These are phyloP conservation scores for Thuja plicata DNA, from an alignment of 83 land plant species.

Conservation along the genomic window DNA sequence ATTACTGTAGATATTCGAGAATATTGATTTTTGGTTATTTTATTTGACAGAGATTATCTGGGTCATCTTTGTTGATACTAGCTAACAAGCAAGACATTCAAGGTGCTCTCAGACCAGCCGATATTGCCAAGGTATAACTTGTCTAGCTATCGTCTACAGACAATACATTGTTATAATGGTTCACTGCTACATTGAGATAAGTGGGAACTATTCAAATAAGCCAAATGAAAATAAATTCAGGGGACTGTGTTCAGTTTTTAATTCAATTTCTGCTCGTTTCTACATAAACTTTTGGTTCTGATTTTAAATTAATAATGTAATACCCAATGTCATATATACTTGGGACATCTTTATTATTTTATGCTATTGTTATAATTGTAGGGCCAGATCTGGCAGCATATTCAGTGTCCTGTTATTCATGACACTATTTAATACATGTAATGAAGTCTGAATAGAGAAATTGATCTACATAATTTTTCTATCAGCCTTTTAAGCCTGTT, in stretches of 20 bases:
- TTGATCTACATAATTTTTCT: background rate
- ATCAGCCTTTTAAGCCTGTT: background rate
- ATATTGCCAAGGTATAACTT: slow-evolving; percentile 73
- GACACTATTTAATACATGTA: background rate
- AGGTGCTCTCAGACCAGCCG: slow-evolving; percentile 87
- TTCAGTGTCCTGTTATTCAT: background rate
- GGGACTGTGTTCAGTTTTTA: background rate
- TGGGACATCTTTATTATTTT: background rate
- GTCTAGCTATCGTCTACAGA: background rate
- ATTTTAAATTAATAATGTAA: background rate
- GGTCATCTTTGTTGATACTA: slow-evolving; percentile 85
- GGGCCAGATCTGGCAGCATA: too few species aligned
- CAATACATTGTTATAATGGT: background rate
- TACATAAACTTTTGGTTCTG: background rate
- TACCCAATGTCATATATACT: background rate
- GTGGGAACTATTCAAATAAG: background rate
- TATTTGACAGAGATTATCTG: slow-evolving; percentile 76
- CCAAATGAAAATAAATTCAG: background rate
- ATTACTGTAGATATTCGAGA: background rate
- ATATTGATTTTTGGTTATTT: background rate
- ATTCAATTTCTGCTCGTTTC: background rate
- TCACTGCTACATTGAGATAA: background rate
- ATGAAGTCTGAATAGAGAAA: background rate
- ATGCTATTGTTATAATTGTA: background rate
- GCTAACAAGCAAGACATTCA: slow-evolving; percentile 97